phyloP scores from a whole-genome alignment of 345 rosid species.

The Jatropha curcas region DNA sequence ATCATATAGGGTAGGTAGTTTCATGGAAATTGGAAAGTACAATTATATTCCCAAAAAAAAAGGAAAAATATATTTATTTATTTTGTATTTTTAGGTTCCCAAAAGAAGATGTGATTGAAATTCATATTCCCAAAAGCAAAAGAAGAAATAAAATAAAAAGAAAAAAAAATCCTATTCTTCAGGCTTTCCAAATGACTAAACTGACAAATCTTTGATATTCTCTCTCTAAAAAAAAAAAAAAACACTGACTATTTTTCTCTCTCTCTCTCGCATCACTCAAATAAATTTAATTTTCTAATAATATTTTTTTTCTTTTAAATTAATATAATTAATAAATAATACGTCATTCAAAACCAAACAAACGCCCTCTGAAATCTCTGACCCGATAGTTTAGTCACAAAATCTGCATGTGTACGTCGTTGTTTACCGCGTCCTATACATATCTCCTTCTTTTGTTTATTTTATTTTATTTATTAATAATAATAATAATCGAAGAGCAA shows the following conservation, averaged over 20 bases:
- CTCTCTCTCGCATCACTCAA: background rate
- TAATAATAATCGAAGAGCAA: background rate
- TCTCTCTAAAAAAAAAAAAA: slow-evolving; percentile 14
- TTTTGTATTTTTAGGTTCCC: too few species aligned
- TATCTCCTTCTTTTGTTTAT: slow-evolving; percentile 15
- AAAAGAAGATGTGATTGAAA: background rate
- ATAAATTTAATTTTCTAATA: too few species aligned
- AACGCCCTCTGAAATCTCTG: slow-evolving; percentile 69
- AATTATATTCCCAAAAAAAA: background rate
- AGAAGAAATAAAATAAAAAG: background rate
- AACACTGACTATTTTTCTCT: slow-evolving; percentile 46
- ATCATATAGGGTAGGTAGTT: too few species aligned
- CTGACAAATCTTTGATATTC: slow-evolving; percentile 35
- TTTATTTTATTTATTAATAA: background rate
- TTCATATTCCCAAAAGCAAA: background rate
- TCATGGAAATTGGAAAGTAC: too few species aligned
- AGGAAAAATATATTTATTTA: too few species aligned
- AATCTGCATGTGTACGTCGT: slow-evolving; percentile 88
- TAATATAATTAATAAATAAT: too few species aligned
- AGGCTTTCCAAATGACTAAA: slow-evolving; percentile 63
- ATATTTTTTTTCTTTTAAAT: too few species aligned
- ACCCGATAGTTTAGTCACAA: slow-evolving; percentile 85
- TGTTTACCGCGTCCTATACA: slow-evolving; percentile 39
- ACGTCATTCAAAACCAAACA: slow-evolving; percentile 22
- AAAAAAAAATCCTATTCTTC: slow-evolving; percentile 44